phyloP scores from a whole-genome alignment of 2,329 filamentous ascomycete genomes.

The Epichloe scottii region DNA sequence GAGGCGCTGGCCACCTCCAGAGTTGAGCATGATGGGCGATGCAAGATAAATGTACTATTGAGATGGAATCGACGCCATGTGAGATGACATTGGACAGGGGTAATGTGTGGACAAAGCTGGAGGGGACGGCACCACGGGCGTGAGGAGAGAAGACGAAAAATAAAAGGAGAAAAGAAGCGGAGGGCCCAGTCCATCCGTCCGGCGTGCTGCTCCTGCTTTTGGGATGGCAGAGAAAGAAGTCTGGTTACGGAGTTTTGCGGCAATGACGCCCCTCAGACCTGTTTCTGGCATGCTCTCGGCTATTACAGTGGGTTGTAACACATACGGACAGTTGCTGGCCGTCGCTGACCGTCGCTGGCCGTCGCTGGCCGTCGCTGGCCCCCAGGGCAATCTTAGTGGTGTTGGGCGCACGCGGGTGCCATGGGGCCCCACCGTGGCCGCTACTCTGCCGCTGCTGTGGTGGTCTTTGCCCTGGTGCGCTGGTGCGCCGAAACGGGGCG shows the following conservation, averaged over 20 bases:
- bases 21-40: constrained; percentile 15
- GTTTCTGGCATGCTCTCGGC: not conserved
- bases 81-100: not conserved
- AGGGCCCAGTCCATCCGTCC: not conserved
- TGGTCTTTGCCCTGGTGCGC: not conserved
- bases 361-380: not conserved
- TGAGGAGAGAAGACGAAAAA: not conserved
- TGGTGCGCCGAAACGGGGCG: not conserved
- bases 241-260: constrained; percentile 1
- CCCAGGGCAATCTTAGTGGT: not conserved
- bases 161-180: not conserved
- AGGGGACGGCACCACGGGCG: not conserved
- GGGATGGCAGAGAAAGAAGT: not conserved
- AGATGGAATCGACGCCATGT: not conserved
- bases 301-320: no score
- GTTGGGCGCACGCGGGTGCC: not conserved
- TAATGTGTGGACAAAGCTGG: not conserved
- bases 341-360: not conserved
- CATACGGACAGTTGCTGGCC: no score
- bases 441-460: not conserved
- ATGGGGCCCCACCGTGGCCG: not conserved
- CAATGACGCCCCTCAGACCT: not conserved
- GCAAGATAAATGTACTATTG: not conserved
- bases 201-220: not conserved
- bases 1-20: constrained; percentile 23